phyloP scores from a whole-genome alignment of 2,329 filamentous ascomycete genomes.

The Trichophyton mentagrophytes region DNA sequence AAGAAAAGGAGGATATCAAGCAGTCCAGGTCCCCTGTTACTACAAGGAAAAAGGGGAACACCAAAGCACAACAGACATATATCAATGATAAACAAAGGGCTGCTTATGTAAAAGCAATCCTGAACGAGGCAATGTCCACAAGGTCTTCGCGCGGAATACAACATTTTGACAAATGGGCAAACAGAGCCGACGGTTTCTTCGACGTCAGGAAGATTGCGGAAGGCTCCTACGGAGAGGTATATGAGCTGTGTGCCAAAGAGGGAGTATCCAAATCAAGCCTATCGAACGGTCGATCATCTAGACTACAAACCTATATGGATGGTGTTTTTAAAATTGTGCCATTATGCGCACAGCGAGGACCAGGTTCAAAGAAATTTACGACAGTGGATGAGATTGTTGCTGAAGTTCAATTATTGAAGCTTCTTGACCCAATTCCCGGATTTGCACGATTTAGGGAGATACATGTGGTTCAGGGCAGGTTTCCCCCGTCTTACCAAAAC shows the following conservation, averaged over 20 bases:
- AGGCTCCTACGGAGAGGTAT: constrained; percentile 55
- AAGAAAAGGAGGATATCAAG: not conserved
- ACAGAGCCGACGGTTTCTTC: constrained; percentile 26
- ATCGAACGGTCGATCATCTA: constrained; percentile 27
- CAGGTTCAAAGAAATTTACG: constrained; percentile 32
- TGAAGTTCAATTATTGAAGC: constrained; percentile 42
- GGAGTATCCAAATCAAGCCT: constrained; percentile 24
- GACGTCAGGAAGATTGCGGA: constrained; percentile 50
- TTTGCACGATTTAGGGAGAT: constrained; percentile 51
- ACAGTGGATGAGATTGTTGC: constrained; percentile 39
- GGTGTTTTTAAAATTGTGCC: constrained; percentile 40
- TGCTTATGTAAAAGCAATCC: constrained; percentile 26
- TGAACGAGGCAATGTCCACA: constrained; percentile 27
- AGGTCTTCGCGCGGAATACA: constrained; percentile 27
- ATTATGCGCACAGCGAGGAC: constrained; percentile 29
- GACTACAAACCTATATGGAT: constrained; percentile 28
- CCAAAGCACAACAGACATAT: constrained; percentile 20
- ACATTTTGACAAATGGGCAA: constrained; percentile 29
- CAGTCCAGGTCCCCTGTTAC: not conserved
- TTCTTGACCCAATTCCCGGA: constrained; percentile 47
- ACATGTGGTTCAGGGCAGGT: constrained; percentile 45
- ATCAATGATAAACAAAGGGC: constrained; percentile 25
- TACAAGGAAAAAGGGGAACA: constrained; percentile 6
- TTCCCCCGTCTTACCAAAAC: constrained; percentile 39
- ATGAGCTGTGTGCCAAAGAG: constrained; percentile 39